Conservation (phyloP, 257 asterid species). For the Orobanche coerulescens region DNA sequence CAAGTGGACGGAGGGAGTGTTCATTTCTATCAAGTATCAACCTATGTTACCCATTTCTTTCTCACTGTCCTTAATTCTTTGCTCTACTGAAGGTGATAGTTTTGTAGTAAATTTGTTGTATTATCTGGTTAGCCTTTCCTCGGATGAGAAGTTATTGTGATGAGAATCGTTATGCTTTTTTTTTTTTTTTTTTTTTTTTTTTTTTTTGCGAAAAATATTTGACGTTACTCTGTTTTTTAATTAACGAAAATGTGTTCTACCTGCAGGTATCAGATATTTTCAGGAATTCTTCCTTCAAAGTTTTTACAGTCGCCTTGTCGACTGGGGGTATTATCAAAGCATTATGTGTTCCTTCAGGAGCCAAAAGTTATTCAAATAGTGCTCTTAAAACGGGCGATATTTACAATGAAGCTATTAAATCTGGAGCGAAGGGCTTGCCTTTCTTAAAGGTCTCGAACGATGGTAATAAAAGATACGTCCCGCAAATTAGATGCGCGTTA, state of each 20-base stretch:
- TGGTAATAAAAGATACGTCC: conserved; percentile 40
- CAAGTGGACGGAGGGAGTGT: no score
- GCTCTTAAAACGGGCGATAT: conserved; percentile 90
- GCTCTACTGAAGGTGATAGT: neutral
- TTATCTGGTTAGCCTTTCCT: neutral
- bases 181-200: no score
- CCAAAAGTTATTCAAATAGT: conserved; percentile 71
- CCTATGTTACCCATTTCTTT: no score
- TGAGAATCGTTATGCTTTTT: no score
- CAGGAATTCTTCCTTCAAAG: conserved; percentile 72
- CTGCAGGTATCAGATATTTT: conserved; percentile 72
- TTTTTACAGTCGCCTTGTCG: conserved; percentile 65
- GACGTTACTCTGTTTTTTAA: neutral
- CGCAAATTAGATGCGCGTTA: neutral
- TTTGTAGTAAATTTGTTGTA: neutral
- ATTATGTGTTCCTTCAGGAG: conserved; percentile 72
- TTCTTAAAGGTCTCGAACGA: conserved; percentile 75
- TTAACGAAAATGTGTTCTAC: conserved; percentile 16
- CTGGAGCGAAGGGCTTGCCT: conserved; percentile 96
- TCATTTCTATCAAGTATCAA: no score
- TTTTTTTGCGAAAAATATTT: neutral
- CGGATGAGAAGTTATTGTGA: neutral
- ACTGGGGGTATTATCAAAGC: conserved; percentile 68
- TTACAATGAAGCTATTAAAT: conserved; percentile 69
- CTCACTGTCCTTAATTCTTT: no score